phyloP scores from a whole-genome alignment of 2,329 filamentous ascomycete species.

The Emergomyces orientalis region DNA sequence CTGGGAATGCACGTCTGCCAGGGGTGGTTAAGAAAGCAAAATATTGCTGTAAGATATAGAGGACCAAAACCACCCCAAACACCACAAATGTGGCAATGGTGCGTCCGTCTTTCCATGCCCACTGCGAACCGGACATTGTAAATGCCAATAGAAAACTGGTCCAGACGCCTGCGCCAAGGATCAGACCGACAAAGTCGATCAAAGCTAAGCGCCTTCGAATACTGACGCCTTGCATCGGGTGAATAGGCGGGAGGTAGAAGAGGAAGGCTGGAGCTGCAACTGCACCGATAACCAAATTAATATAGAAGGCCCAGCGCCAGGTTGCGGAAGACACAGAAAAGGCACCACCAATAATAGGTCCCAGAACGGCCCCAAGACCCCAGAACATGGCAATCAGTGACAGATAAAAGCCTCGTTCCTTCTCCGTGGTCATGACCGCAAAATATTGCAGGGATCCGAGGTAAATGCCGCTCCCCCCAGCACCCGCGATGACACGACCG shows the following conservation, averaged over 20 bases:
- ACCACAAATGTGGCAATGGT: no score
- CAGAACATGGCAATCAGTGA: constrained; percentile 5
- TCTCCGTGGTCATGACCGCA: constrained; percentile 7
- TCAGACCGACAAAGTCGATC: not conserved
- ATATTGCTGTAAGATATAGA: no score
- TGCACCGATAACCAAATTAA: constrained; percentile 7
- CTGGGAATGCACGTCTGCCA: no score
- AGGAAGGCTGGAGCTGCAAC: constrained; percentile 5
- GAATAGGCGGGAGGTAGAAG: not conserved
- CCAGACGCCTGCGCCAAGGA: not conserved
- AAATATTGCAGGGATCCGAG: constrained; percentile 13
- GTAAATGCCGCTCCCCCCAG: constrained; percentile 25
- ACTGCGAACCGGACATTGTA: no score
- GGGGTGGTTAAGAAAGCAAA: no score
- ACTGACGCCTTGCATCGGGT: not conserved
- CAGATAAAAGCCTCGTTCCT: constrained; percentile 17
- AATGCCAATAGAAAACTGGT: no score
- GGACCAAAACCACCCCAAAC: no score
- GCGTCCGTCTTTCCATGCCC: no score
- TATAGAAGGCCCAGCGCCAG: constrained; percentile 11
- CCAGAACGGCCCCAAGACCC: constrained; percentile 10
- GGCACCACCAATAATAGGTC: constrained; percentile 9
- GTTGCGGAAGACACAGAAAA: not conserved
- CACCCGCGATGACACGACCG: constrained; percentile 23
- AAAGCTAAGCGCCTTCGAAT: not conserved